phyloP scores from a whole-genome alignment of 805 yeast species.

The Saccharomycopsis capsularis region DNA sequence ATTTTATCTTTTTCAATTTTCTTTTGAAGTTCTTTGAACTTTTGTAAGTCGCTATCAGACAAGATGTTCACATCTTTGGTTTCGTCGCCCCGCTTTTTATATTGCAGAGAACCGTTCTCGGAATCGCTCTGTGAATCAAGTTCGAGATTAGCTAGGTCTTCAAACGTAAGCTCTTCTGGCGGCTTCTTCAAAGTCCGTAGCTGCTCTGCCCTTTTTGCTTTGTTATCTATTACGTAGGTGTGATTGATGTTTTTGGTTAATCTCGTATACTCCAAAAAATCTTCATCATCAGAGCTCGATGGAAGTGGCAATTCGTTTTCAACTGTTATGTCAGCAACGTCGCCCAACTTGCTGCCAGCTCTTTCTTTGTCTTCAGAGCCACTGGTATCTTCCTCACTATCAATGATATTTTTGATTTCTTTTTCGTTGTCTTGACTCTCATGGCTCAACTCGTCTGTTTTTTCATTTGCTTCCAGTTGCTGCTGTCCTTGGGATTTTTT shows the following conservation, averaged over 20 bases:
- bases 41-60: slow-evolving; percentile 23
- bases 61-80: slow-evolving; percentile 18
- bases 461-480: background rate
- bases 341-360: background rate
- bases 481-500: slow-evolving; percentile 17
- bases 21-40: slow-evolving; percentile 24
- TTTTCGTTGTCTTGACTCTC: background rate
- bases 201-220: background rate
- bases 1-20: slow-evolving; percentile 25
- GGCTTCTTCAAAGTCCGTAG: slow-evolving; percentile 1
- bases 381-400: background rate
- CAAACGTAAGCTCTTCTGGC: slow-evolving; percentile 4
- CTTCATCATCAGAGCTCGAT: slow-evolving; percentile 25
- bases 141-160: slow-evolving; percentile 7
- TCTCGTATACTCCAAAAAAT: slow-evolving; percentile 18
- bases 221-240: background rate
- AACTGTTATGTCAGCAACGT: background rate
- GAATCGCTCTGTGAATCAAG: slow-evolving; percentile 23
- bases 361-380: background rate
- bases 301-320: background rate
- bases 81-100: slow-evolving; percentile 21
- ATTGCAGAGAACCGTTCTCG: slow-evolving; percentile 21
- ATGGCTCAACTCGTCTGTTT: background rate
- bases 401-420: background rate
- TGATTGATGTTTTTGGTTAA: slow-evolving; percentile 13